Percentiles rank a stretch among this genome's conserved stretches.
Conservation (phyloP, 2,329 filamentous ascomycete genomes). For the Reticulascus tulasneorum region DNA sequence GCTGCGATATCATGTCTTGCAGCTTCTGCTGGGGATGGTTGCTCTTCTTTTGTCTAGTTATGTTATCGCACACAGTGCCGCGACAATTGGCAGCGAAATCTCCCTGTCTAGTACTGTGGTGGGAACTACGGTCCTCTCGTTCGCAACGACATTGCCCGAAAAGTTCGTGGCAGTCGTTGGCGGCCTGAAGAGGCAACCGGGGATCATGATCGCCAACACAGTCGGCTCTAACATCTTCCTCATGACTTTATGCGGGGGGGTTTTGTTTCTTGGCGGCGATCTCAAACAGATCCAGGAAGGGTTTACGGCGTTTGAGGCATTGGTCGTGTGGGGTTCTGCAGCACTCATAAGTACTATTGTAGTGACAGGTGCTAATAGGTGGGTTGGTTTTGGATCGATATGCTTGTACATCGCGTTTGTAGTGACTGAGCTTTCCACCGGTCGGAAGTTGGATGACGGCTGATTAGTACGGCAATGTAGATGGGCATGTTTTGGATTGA, state of each 20-base stretch:
- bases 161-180: conserved; percentile 48
- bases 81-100: conserved; percentile 35
- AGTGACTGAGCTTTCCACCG: conserved; percentile 13
- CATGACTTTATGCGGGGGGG: conserved; percentile 44
- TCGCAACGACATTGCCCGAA: conserved; percentile 51
- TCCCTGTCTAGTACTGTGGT: conserved; percentile 42
- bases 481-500: too few relatives aligned
- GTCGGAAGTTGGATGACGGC: neutral
- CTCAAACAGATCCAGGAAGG: conserved; percentile 9
- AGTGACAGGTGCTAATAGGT: conserved; percentile 15
- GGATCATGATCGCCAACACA: conserved; percentile 49
- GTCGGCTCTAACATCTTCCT: conserved; percentile 53
- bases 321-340: conserved; percentile 15
- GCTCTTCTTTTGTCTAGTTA: conserved; percentile 44
- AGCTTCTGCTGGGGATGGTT: conserved; percentile 41
- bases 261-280: conserved; percentile 21
- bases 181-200: conserved; percentile 39
- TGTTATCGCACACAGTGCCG: conserved; percentile 43
- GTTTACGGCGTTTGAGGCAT: conserved; percentile 8
- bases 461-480: too few relatives aligned
- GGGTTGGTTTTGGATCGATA: conserved; percentile 12
- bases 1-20: conserved; percentile 17
- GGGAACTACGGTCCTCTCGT: conserved; percentile 41
- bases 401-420: conserved; percentile 16
- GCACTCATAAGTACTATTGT: conserved; percentile 14